phyloP scores from a whole-genome alignment of 106 monocot species.

The Platanthera zijinensis region DNA sequence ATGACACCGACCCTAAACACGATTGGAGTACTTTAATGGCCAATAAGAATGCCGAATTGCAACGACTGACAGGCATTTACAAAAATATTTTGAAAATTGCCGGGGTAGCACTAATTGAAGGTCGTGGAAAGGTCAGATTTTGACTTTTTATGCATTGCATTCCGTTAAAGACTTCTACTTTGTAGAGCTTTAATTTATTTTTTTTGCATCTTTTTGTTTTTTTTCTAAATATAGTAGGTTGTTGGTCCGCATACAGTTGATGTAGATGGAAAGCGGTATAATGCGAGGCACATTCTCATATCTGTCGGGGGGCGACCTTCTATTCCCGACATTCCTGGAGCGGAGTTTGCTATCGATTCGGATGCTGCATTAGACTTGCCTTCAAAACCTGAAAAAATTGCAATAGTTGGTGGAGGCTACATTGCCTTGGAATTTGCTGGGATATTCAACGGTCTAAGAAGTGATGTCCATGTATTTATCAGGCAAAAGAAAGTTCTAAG shows the following conservation, averaged over 20 bases:
- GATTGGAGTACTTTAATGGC: constrained; percentile 93
- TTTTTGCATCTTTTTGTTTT: neutral
- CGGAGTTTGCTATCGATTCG: constrained; percentile 86
- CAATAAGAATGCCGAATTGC: constrained; percentile 94
- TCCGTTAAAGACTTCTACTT: too few species aligned
- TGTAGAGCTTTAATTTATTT: too few species aligned
- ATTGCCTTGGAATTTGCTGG: constrained; percentile 98
- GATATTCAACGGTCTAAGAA: constrained; percentile 89
- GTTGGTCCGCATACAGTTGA: constrained; percentile 83
- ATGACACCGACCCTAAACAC: constrained; percentile 89
- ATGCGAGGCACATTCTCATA: constrained; percentile 85
- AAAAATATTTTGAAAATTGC: constrained; percentile 81
- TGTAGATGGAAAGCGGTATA: constrained; percentile 87
- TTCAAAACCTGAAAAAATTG: constrained; percentile 83
- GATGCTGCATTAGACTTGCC: constrained; percentile 87
- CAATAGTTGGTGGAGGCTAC: constrained; percentile 97
- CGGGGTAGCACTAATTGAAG: constrained; percentile 86
- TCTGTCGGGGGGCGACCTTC: constrained; percentile 85
- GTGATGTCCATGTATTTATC: constrained; percentile 94
- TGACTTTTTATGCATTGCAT: too few species aligned
- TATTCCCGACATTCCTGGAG: constrained; percentile 87
- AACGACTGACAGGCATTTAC: constrained; percentile 85
- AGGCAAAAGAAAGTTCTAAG: constrained; percentile 96
- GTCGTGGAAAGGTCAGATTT: constrained; percentile 82
- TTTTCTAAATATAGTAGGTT: constrained; percentile 42